phyloP scores from a whole-genome alignment of 164 flowering plant genomes.

The Dillenia turbinata region DNA sequence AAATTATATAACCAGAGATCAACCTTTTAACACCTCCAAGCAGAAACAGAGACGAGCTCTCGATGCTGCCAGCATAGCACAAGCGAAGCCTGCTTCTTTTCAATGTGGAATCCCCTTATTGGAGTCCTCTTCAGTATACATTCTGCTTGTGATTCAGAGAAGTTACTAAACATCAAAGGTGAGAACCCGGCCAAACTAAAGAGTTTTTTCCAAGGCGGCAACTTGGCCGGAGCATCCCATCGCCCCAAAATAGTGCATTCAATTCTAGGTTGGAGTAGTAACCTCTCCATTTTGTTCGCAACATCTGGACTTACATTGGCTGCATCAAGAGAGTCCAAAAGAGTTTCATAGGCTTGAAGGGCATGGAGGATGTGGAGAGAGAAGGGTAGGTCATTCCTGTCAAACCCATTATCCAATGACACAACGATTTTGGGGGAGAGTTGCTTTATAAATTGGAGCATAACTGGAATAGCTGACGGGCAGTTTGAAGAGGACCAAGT shows the following conservation, averaged over 20 bases:
- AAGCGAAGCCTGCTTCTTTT: slow-evolving; percentile 45
- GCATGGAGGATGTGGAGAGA: slow-evolving; percentile 34
- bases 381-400: slow-evolving; percentile 41
- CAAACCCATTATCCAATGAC: slow-evolving; percentile 42
- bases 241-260: slow-evolving; percentile 33
- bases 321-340: slow-evolving; percentile 48
- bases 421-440: slow-evolving; percentile 53
- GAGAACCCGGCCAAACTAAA: slow-evolving; percentile 37
- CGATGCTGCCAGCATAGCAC: slow-evolving; percentile 52
- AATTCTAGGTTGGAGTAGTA: slow-evolving; percentile 34
- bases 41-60: slow-evolving; percentile 49
- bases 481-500: slow-evolving; percentile 20
- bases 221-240: slow-evolving; percentile 20
- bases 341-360: slow-evolving; percentile 29
- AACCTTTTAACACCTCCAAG: slow-evolving; percentile 51
- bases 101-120: slow-evolving; percentile 50
- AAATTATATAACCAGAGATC: no score
- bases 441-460: slow-evolving; percentile 47
- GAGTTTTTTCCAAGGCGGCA: slow-evolving; percentile 33
- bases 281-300: slow-evolving; percentile 44
- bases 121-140: slow-evolving; percentile 45
- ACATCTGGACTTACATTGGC: slow-evolving; percentile 30
- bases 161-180: slow-evolving; percentile 42
- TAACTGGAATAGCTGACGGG: slow-evolving; percentile 25
- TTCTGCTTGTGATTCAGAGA: slow-evolving; percentile 58